Conservation (phyloP, 805 yeast genomes). For the Candida odintsovae region DNA sequence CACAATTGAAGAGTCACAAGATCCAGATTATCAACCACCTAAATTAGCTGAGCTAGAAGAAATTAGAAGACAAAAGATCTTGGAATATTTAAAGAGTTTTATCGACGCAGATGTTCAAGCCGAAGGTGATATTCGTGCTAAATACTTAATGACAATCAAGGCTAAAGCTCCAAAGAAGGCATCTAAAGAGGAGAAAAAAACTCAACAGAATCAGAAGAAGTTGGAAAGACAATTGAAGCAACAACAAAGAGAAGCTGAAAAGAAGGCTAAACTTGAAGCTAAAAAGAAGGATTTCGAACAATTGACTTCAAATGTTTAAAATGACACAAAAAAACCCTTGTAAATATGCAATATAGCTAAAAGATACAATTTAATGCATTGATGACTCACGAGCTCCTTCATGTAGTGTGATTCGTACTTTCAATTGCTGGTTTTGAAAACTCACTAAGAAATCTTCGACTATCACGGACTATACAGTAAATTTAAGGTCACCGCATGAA, state of each 20-base stretch:
- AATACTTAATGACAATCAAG: constrained; percentile 24
- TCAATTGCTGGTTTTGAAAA: no score
- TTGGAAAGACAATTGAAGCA: constrained; percentile 21
- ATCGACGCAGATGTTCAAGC: constrained; percentile 21
- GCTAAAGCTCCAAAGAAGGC: constrained; percentile 17
- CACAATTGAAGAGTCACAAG: constrained; percentile 8
- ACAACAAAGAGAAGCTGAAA: constrained; percentile 19
- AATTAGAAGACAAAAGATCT: constrained; percentile 28
- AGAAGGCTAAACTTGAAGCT: constrained; percentile 14
- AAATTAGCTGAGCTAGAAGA: constrained; percentile 27
- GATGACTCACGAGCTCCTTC: background rate
- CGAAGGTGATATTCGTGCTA: constrained; percentile 26
- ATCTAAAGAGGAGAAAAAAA: constrained; percentile 3
- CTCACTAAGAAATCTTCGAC: no score
- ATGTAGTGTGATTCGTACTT: background rate
- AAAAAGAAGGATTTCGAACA: constrained; percentile 13
- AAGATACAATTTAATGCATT: background rate
- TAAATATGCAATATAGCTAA: background rate
- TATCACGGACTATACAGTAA: no score
- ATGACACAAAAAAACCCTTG: background rate
- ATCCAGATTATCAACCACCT: constrained; percentile 9
- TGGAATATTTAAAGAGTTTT: constrained; percentile 24
- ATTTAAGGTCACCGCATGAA: no score
- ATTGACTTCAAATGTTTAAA: constrained; percentile 1
- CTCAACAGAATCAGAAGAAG: constrained; percentile 13